phyloP scores from a whole-genome alignment of 306 rosid genomes.

The Lotus japonicus region DNA sequence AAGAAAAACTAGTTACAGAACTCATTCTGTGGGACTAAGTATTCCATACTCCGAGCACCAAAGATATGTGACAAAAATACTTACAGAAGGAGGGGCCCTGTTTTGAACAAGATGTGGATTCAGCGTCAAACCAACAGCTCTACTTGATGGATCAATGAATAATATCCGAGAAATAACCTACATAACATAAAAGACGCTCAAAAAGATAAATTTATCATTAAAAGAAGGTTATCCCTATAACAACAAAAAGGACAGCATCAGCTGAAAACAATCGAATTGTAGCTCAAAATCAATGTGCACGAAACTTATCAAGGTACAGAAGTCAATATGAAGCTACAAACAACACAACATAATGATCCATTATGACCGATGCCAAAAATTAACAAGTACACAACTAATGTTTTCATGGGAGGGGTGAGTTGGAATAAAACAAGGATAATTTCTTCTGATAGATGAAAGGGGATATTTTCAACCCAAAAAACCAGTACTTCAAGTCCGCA shows the following conservation, averaged over 20 bases:
- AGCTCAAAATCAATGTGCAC: not conserved
- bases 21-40: slow-evolving; percentile 6
- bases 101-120: slow-evolving; percentile 82
- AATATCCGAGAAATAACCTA: slow-evolving; percentile 83
- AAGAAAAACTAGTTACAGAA: not conserved
- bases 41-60: not conserved
- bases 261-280: not conserved
- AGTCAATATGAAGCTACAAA: not conserved
- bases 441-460: not conserved
- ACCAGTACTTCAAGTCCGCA: not conserved
- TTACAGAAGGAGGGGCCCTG: slow-evolving; percentile 73
- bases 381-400: not conserved
- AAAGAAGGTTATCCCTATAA: not conserved
- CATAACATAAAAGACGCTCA: slow-evolving; percentile 16
- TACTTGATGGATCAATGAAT: slow-evolving; percentile 83
- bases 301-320: not conserved
- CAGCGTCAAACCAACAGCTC: slow-evolving; percentile 94
- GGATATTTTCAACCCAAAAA: not conserved
- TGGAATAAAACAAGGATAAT: not conserved
- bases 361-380: not conserved
- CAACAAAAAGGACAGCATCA: slow-evolving; percentile 6
- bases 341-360: slow-evolving; percentile 1
- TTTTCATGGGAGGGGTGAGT: not conserved
- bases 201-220: not conserved
- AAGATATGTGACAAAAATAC: slow-evolving; percentile 25